Base-by-base conservation (phyloP, 768 basidiomycete genomes). In the Lepiota subincarnata region DNA sequence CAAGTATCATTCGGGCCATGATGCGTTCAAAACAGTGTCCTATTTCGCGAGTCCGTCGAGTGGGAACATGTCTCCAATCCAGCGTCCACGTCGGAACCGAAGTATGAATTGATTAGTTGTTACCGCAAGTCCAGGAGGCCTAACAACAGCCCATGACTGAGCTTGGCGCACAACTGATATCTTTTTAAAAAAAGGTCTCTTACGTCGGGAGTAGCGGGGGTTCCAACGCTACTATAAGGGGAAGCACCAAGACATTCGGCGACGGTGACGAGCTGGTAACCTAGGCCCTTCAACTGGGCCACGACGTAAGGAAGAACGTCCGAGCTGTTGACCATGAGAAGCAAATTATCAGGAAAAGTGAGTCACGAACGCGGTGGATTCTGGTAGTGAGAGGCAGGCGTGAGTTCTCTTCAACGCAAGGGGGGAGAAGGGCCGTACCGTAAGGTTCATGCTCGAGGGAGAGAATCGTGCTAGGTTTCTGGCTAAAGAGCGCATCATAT, bases 251-350 rank as follows among this genome's bases (percentile, higher is more conserved):
- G 57, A 35, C 73, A 76, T 35, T 73, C 69, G 1, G 72, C 72
- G 2, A 75, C 57, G 5, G 70, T 71, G 14, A 72, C 73, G 28
- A 76, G 66, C 12, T 59, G 60, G 53, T 75, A 74, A 16, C 72
- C 73, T 1, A 70, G 72, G 2, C 45, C 59, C 55, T 73, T 57
- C 22, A 76, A 64, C n/a, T 56, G 57, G 16, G 52, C 20, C 49
- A 76, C 70, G 1, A 68, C 70, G 50, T 68, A 66, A 0, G 73
- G 72, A 11, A 75, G 55, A 26, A 76, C 65, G 16, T 63, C 40
- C 13, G 68, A 58, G 11, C 68, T 69, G 18, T 24, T 35, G 19
- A 3, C 26, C 24, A 18, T 16, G 8, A n/a, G 31, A 13, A 16
- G 22, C 19, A 22, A 8, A 11, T n/a, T 31, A 31, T 34, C 11